Evolutionary conservation across 345 rosid genomes (phyloP), one percentile per base, ranked within the genome.

Genomic region (Barbarea vulgaris): DNA sequence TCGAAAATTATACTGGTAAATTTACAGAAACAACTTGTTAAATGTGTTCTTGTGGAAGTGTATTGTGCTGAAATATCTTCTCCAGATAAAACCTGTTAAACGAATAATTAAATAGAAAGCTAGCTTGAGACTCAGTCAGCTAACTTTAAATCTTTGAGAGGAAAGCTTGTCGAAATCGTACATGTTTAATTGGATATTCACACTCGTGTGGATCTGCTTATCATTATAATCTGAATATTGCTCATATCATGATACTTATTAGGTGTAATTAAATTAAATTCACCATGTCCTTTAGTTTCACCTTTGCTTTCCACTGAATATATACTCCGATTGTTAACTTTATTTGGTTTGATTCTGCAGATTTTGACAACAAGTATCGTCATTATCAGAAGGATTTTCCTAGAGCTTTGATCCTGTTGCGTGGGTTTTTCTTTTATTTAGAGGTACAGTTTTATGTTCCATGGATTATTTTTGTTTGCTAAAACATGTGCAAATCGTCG

Each of bases 371-470:
- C 44, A 9, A 47, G 74, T 70, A 65, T 34, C 81, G 18, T 48
- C 55, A 56, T 50, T 13, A 15, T 57, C 9, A 10, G 30, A 70
- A 25, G 62, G 82, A 88, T 72, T 46, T 0, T 27, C 61, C 11
- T 36, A 75, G 79, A 75, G 77, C 63, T 47, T 77, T 90, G 69
- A 85, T 82, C 77, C 81, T 93, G 50, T 77, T 93, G 67, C 98
- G 95, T 9, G 97, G 91, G 48, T 90, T 90, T 73, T 84, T 86
- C 87, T 93, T 67, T 75, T 90, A 91, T 83, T 47, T 90, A 76
- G 37, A 81, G 84, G 98, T 88, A 72, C 14, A 86, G 80, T 70
- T 25, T 34, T 74, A 52, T 58, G 30, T 79, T 58, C n/a, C 48
- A 57, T 75, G 10, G 59, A 55, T 33, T 30, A n/a, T 14, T 33